Evolutionary conservation across 257 asterid species (phyloP), one percentile per base, ranked within the genome.

Genomic region (Solanum piurae): DNA sequence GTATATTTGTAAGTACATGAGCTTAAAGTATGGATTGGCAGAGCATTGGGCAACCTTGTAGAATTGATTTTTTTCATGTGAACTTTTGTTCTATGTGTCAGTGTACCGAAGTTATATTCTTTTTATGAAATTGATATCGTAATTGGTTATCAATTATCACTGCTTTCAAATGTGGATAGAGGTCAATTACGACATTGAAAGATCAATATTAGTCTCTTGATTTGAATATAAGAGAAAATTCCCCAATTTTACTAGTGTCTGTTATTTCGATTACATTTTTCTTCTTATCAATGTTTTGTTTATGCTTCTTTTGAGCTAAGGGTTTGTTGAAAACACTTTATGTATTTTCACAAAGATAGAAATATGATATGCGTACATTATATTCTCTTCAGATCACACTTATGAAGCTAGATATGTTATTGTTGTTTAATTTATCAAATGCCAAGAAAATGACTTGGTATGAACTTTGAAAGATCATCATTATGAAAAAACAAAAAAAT

Each of bases 351-450:
- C 2, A 11, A 64, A 25, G 1, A 66, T 5, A 66, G 0, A 0
- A 2, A 3, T 64, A 64, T n/a, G 0, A 25, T 64, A 1, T n/a
- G 33, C 8, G 6, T 21, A 60, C 0, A 60, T 60, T 9, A 55
- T 20, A 55, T 55, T 4, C 72, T 64, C 0, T 64, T 3, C 5
- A 3, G 0, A 68, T 16, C 0, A 0, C 0, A 68, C 1, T 68
- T 27, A 7, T 29, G 1, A 13, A 29, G 5, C 29, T 69, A 7
- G 1, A 3, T 69, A 69, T 13, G 11, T 13, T 66, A 12, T 66
- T 68, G 12, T 68, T 68, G 2, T 55, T 55, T 55, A 55, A 7
- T 55, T 55, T 89, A 87, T 90, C 87, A 93, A 90, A 85, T 75
- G 88, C 72, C 93, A 86, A 73, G 83, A 88, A 16, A 74, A 88